Evolutionary conservation across 2,329 filamentous ascomycete species (phyloP).

Genomic region (Claviceps sp.): DNA sequence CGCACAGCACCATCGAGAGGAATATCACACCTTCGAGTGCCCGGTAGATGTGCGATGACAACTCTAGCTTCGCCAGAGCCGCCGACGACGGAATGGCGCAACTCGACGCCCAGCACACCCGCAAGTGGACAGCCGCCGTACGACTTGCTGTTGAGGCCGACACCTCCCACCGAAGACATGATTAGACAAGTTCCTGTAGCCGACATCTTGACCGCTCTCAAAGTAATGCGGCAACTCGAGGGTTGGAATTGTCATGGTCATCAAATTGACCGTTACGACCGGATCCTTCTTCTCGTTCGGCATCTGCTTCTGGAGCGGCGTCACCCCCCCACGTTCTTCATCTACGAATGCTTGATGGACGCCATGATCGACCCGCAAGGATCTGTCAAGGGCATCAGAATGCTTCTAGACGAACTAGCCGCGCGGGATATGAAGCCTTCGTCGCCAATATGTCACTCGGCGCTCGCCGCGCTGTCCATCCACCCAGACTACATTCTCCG

Average conservation of each 20-base stretch:
- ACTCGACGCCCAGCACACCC: background rate
- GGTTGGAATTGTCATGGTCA: conserved; percentile 9
- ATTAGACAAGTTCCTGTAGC: conserved; percentile 10
- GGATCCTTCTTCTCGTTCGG: conserved; percentile 33
- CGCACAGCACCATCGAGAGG: background rate
- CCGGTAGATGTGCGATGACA: background rate
- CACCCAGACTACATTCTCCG: conserved; percentile 78
- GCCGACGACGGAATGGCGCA: background rate
- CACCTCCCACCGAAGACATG: conserved; percentile 9
- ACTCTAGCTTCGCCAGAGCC: background rate
- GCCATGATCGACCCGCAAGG: conserved; percentile 56
- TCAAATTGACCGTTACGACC: conserved; percentile 13
- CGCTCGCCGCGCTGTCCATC: conserved; percentile 59
- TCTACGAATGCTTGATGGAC: conserved; percentile 65
- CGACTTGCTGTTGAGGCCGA: conserved; percentile 9
- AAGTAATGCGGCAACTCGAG: conserved; percentile 12
- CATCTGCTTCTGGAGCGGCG: conserved; percentile 43
- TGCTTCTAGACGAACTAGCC: conserved; percentile 62
- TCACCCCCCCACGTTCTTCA: conserved; percentile 39
- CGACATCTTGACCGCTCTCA: conserved; percentile 16
- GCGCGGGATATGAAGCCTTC: conserved; percentile 47
- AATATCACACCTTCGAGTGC: background rate
- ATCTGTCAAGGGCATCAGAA: conserved; percentile 48
- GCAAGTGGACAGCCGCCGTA: conserved; percentile 1
- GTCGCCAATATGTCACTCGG: conserved; percentile 54